Evolutionary conservation across 768 basidiomycete species (phyloP), one percentile per base, ranked within the genome.

Genomic region (Galerina sulciceps): DNA sequence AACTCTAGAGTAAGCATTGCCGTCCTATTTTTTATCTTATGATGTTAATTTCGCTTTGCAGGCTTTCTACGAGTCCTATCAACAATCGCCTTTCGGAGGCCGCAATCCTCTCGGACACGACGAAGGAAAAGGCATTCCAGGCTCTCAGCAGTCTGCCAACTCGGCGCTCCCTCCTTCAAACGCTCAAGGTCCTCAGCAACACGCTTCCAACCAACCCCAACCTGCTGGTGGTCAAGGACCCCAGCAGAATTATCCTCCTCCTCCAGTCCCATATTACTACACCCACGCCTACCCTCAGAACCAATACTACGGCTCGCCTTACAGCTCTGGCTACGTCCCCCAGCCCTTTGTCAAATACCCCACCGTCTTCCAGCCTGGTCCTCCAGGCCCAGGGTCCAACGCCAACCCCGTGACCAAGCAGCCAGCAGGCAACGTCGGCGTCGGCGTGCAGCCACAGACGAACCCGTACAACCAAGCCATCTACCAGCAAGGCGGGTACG

Each of bases 31-130:
- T 31, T 48, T 26, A 18, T 10, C 57, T 38, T 40, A 53, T 40
- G 53, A 63, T 62, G 35, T 62, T 66, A 53, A 71, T 65, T 62
- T 53, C 60, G 53, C 51, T 63, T 40, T 54, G 22, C 62, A 90
- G 88, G 84, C 84, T 63, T 91, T 91, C 74, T 93, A 93, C 67
- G 91, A 93, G 43, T 83, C 85, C 9, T 92, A 93, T 67, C 90
- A 86, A 63, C 88, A 82, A 52, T 76, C 80, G 42, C 82, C 77
- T 31, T 93, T 93, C 62, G 82, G 82, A 35, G 83, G 81, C 57
- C 82, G 91, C 17, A 85, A 80, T 59, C 82, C 81, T 20, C 78
- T 92, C 8, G 82, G 83, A 14, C 90, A 91, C 46, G 91, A 93
- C 38, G 91, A 93, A 51, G 81, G 87, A 62, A 93, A 93, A 71